These are phyloP conservation scores for Linnemannia exigua DNA, from an alignment of 192 early-diverging fungal species.

Conservation along the genomic window DNA sequence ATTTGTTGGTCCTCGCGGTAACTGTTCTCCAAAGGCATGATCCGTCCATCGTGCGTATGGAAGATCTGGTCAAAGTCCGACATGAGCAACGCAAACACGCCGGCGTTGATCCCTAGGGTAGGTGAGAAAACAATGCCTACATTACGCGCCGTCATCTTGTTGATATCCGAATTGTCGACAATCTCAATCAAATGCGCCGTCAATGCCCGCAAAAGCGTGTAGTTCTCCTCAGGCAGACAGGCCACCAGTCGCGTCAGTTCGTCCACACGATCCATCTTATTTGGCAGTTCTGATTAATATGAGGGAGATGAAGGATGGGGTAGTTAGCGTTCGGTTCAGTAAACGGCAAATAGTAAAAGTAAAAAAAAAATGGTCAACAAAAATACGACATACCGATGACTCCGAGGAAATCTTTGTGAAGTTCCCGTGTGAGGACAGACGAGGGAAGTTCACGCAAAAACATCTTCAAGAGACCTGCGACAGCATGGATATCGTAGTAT, in stretches of 20 bases:
- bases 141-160: conserved; percentile 97
- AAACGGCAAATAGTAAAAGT: not conserved
- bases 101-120: conserved; percentile 92
- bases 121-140: conserved; percentile 98
- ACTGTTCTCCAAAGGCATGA: conserved; percentile 54
- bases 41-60: conserved; percentile 71
- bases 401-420: conserved; percentile 85
- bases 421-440: conserved; percentile 87
- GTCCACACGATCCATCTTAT: conserved; percentile 84
- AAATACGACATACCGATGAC: conserved; percentile 71
- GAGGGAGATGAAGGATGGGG: not conserved
- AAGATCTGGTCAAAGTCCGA: conserved; percentile 92
- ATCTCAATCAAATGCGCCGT: conserved; percentile 93
- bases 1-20: conserved; percentile 10
- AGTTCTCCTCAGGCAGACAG: conserved; percentile 88
- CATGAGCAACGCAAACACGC: conserved; percentile 93
- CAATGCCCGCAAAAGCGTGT: conserved; percentile 88
- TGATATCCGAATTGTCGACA: conserved; percentile 84
- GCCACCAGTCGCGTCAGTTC: conserved; percentile 88
- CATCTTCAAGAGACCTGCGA: conserved; percentile 92
- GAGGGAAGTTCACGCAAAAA: conserved; percentile 92
- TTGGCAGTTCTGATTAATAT: conserved; percentile 72
- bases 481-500: conserved; percentile 92
- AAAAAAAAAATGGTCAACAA: not conserved
- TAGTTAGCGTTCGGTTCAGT: not conserved